Evolutionary conservation across 768 basidiomycete genomes (phyloP), one percentile per base, ranked within the genome.

Genomic region (Wakefieldia striispora): DNA sequence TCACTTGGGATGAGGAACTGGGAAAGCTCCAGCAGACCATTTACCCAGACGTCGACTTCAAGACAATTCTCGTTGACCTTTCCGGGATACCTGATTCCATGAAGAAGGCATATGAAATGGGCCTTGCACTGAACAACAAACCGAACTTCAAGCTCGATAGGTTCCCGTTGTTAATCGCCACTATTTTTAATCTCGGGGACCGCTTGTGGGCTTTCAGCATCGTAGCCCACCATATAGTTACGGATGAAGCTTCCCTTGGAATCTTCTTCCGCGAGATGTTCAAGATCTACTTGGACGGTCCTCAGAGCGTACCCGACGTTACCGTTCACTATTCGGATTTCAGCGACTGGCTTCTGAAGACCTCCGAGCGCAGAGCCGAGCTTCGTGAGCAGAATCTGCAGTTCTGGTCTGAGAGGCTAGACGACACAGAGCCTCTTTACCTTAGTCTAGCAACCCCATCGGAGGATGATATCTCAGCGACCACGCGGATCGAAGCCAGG

Each of bases 231-330:
- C 65, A 66, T 43, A 67, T 65, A 39, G 61, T 67, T 12, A 65
- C 57, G 2, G 65, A 67, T 34, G 65, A 67, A 40, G 52, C 63
- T 23, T 66, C 65, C 2, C 54, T 66, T 0, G 66, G 59, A 3
- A 31, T 66, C 16, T 66, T 66, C 60, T 66, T 66, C 51, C 62
- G 61, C 43, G 64, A 66, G 31, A 45, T 64, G 47, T 66, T 64
- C 55, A 51, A 50, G 19, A 16, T 60, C 23, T 66, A 66, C 49
- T 35, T 66, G 44, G 51, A 64, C 5, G 64, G 64, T 20, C 47
- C 59, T 14, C 60, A 50, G 33, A 56, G 55, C 47, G 49, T 66
- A 17, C 54, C 54, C 0, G 62, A 66, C 3, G 58, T 59, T 12
- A 24, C 41, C 14, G 46, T 60, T 3, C 58, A 56, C 24, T 60